Evolutionary conservation across 2,329 filamentous ascomycete species (phyloP), one percentile per base, ranked within the genome.

Genomic region (Ambrosiella beaveri): DNA sequence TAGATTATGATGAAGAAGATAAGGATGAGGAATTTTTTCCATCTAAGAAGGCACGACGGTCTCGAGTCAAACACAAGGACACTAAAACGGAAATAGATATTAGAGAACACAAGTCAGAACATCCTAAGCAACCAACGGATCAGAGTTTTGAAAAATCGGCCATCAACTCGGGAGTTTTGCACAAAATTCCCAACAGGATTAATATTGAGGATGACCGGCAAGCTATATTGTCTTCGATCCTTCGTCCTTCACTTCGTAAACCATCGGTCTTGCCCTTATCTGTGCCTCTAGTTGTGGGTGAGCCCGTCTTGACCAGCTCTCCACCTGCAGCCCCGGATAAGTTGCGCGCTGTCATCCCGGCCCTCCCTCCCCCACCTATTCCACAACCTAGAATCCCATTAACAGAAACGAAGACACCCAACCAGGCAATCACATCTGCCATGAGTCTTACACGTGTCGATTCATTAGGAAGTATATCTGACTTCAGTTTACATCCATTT

Each of bases 21-120:
- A 45, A 56, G 17, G 58, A 53, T 7, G 58, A 57, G 38, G 41
- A 56, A 17, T 35, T 57, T 11, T 41, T 51, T n/a, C 15, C 36
- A 40, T n/a, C 40, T 1, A 54, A 44, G 15, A 40, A 54, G 7
- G 11, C 50, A 27, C 36, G 19, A 7, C 51, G 52, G 49, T 27
- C 2, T 35, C 19, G 12, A 19, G 7, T 19, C 9, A 15, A 51
- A n/a, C 11, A 11, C n/a, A n/a, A 41, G 11, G 39, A 41, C 39
- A 41, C 39, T 41, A 41, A 12, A 41, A 11, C 39, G 11, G 39
- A 41, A 51, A 51, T 7, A 15, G 2, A 27, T 2, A 27, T 27
- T 27, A 27, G 27, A 27, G 5, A 27, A 4, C 27, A 27, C 27
- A 27, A 3, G 27, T 4, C 3, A 4, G 27, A 27, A 27, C 27